These are phyloP conservation scores for Acanthamoeba quina DNA, from an alignment of 208 protist genomes.

Conservation along the genomic window DNA sequence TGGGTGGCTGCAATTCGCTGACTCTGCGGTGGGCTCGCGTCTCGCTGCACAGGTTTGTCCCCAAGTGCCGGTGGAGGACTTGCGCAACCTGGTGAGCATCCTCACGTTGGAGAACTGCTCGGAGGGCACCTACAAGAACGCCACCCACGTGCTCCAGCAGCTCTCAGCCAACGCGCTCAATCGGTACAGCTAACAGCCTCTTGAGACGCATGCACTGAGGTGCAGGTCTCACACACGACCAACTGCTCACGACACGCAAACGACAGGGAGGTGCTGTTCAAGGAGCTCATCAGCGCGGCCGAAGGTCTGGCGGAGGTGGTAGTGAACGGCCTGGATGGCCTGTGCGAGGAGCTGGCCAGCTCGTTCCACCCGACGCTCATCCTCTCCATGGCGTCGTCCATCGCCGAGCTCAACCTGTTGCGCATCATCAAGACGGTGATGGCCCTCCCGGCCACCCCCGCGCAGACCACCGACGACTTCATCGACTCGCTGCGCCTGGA, in stretches of 20 bases:
- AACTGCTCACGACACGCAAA: not conserved
- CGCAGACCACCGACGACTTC: constrained; percentile 33
- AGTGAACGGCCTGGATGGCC: constrained; percentile 9
- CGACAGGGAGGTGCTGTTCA: constrained; percentile 51
- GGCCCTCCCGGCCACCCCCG: constrained; percentile 6
- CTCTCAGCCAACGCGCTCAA: constrained; percentile 50
- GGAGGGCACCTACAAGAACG: constrained; percentile 64
- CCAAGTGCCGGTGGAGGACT: constrained; percentile 42
- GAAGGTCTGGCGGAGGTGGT: constrained; percentile 60
- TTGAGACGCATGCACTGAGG: not conserved
- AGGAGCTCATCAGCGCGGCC: constrained; percentile 68
- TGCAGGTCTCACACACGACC: not conserved
- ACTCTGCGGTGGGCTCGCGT: not conserved
- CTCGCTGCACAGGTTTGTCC: not conserved
- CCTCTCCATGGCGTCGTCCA: constrained; percentile 68
- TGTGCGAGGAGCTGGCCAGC: constrained; percentile 68
- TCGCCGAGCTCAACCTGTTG: constrained; percentile 63
- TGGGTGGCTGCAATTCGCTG: not conserved
- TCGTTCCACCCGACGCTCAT: constrained; percentile 73
- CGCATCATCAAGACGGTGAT: constrained; percentile 74
- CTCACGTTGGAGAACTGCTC: constrained; percentile 64
- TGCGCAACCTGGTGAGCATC: constrained; percentile 59
- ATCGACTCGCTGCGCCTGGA: constrained; percentile 38
- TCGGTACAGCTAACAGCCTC: not conserved
- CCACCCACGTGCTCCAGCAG: constrained; percentile 54